A percentile compares a stretch with the other conserved stretches of the same genome.
phyloP scores from a whole-genome alignment of 352 stramenopile genomes.

The Phytophthora foliorum region DNA sequence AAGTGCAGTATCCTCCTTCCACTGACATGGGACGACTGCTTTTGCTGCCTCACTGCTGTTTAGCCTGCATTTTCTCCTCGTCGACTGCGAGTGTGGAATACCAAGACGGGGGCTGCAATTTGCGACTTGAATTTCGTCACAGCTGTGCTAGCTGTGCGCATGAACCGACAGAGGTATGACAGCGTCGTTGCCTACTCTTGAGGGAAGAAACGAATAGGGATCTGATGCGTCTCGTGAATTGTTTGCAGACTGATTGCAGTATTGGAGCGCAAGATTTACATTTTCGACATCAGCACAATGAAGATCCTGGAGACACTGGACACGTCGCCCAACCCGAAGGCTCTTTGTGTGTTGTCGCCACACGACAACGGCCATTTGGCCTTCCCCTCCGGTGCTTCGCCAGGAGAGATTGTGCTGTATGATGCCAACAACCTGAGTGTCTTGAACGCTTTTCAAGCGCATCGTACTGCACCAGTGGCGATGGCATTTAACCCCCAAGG shows the following conservation, averaged over 20 bases:
- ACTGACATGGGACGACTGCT: neutral
- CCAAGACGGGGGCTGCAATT: constrained; percentile 90
- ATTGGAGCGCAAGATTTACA: constrained; percentile 92
- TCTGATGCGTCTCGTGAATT: constrained; percentile 6
- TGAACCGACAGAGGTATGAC: constrained; percentile 89
- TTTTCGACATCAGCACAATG: constrained; percentile 96
- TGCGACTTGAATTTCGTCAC: constrained; percentile 95
- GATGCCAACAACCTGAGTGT: constrained; percentile 94
- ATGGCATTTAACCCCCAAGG: constrained; percentile 91
- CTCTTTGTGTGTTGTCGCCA: constrained; percentile 87
- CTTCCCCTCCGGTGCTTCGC: constrained; percentile 83
- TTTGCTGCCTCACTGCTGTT: neutral
- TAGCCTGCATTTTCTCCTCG: constrained; percentile 92
- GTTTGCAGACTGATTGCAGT: constrained; percentile 75
- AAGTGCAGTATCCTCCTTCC: neutral
- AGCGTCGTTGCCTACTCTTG: neutral
- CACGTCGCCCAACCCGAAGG: constrained; percentile 89
- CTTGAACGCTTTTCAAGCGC: constrained; percentile 92
- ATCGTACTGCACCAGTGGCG: constrained; percentile 86
- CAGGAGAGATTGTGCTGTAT: constrained; percentile 93
- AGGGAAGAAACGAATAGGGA: neutral
- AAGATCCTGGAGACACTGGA: constrained; percentile 94
- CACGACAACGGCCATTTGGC: constrained; percentile 88
- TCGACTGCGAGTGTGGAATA: constrained; percentile 93
- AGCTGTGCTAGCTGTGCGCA: constrained; percentile 88